phyloP scores from a whole-genome alignment of 129 eudicot species.

The Gnaphalium uliginosum region DNA sequence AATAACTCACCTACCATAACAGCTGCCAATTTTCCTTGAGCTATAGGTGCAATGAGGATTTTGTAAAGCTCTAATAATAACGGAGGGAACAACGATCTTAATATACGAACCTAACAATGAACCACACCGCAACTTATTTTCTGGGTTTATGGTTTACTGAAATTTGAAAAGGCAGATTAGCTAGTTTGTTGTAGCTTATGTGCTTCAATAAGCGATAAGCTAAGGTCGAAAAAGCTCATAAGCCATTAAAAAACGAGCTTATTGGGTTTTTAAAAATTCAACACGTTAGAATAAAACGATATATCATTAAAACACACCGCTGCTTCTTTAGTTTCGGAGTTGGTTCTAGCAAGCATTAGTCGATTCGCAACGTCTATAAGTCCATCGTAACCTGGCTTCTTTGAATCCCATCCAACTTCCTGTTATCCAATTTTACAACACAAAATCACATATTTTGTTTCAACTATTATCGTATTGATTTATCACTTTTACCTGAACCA shows the following conservation, averaged over 20 bases:
- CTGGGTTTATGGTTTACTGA: background rate
- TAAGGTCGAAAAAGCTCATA: too few relatives aligned
- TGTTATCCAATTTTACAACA: slow-evolving; percentile 24
- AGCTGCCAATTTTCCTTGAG: slow-evolving; percentile 77
- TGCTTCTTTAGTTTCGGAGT: slow-evolving; percentile 68
- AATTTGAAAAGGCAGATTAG: too few relatives aligned
- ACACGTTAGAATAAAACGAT: background rate
- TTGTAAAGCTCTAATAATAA: slow-evolving; percentile 73
- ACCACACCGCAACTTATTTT: background rate
- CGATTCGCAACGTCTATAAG: slow-evolving; percentile 85
- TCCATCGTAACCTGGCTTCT: slow-evolving; percentile 88
- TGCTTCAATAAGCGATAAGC: too few relatives aligned
- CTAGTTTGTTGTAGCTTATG: background rate
- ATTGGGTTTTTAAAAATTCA: background rate
- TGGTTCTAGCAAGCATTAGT: slow-evolving; percentile 74
- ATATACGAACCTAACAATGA: slow-evolving; percentile 63
- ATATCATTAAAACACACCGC: slow-evolving; percentile 45
- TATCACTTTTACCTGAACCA: slow-evolving; percentile 58
- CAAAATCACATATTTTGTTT: background rate
- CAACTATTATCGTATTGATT: too few relatives aligned
- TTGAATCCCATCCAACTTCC: slow-evolving; percentile 98
- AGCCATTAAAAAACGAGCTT: too few relatives aligned
- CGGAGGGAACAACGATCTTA: slow-evolving; percentile 77
- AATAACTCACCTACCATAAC: slow-evolving; percentile 78
- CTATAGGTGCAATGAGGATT: slow-evolving; percentile 74